Conservation (phyloP, 306 rosid genomes). For the Medicago ruthenica region DNA sequence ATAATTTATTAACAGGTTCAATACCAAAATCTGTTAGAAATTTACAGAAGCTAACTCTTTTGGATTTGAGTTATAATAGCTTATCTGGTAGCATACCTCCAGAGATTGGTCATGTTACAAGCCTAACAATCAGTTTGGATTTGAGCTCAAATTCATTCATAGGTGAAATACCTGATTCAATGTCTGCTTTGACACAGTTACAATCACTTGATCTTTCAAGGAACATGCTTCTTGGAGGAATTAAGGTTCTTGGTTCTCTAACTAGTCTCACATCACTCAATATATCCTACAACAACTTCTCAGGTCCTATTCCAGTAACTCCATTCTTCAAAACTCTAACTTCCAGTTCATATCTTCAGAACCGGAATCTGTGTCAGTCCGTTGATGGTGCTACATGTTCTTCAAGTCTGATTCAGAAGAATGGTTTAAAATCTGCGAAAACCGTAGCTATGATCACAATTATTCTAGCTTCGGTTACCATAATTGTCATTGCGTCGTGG, state of each 20-base stretch:
- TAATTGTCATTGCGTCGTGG: conserved; percentile 81
- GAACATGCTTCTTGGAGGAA: conserved; percentile 70
- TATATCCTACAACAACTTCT: conserved; percentile 86
- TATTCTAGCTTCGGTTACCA: conserved; percentile 66
- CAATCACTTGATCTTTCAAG: conserved; percentile 91
- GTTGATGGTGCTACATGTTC: conserved; percentile 85
- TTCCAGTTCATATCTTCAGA: conserved; percentile 64
- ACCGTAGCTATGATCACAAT: conserved; percentile 62
- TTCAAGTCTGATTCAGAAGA: conserved; percentile 56
- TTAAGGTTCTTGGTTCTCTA: conserved; percentile 74
- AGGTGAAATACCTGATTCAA: conserved; percentile 81
- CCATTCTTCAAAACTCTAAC: conserved; percentile 84
- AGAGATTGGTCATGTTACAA: conserved; percentile 79
- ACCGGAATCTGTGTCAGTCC: conserved; percentile 73
- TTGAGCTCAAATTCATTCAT: conserved; percentile 74
- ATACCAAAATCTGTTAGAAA: conserved; percentile 74
- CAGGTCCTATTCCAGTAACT: conserved; percentile 90
- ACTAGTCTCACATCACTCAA: conserved; percentile 84
- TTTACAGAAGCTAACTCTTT: conserved; percentile 80
- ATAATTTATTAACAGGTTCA: conserved; percentile 73
- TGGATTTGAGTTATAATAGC: conserved; percentile 87
- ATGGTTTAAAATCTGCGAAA: conserved; percentile 70
- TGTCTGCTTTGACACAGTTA: conserved; percentile 72
- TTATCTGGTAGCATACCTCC: conserved; percentile 78
- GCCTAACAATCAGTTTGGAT: conserved; percentile 91